Percentiles rank a stretch among this genome's conserved stretches.
phyloP scores from a whole-genome alignment of 306 rosid genomes.

The Abrus pulchellus region DNA sequence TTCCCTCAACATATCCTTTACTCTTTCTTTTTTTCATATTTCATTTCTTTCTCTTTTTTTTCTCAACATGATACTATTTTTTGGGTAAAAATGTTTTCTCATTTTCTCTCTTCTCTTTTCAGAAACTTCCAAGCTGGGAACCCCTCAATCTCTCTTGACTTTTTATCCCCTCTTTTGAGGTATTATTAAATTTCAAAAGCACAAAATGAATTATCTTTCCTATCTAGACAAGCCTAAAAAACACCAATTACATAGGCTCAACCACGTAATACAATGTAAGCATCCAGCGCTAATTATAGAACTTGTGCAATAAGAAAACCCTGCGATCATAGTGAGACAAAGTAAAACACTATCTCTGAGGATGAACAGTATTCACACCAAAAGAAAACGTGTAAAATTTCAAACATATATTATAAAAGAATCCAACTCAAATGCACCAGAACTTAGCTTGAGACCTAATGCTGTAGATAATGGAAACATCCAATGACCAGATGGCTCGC shows the following conservation, averaged over 20 bases:
- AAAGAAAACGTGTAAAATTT: conserved; percentile 12
- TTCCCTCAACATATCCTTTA: conserved; percentile 45
- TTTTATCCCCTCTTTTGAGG: conserved; percentile 33
- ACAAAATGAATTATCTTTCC: conserved; percentile 44
- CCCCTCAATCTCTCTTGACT: conserved; percentile 42
- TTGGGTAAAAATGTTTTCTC: conserved; percentile 38
- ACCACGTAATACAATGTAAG: conserved; percentile 63
- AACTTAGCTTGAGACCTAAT: conserved; percentile 12
- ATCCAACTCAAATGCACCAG: conserved; percentile 18
- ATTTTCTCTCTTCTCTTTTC: conserved; percentile 47
- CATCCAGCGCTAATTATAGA: conserved; percentile 71
- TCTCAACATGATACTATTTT: conserved; percentile 44
- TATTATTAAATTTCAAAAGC: conserved; percentile 45
- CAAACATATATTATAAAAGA: conserved; percentile 12
- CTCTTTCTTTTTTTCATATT: conserved; percentile 31
- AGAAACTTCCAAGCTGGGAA: conserved; percentile 22
- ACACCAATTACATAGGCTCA: conserved; percentile 60
- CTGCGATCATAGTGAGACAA: conserved; percentile 92
- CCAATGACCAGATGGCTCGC: background rate
- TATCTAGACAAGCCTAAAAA: conserved; percentile 56
- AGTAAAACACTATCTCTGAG: conserved; percentile 73
- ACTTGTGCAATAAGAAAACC: conserved; percentile 71
- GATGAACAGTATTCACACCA: conserved; percentile 55
- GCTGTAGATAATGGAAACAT: conserved; percentile 1
- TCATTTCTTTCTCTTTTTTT: conserved; percentile 28